Conservation (phyloP, 495 filamentous ascomycete genomes). For the Neurospora terricola region DNA sequence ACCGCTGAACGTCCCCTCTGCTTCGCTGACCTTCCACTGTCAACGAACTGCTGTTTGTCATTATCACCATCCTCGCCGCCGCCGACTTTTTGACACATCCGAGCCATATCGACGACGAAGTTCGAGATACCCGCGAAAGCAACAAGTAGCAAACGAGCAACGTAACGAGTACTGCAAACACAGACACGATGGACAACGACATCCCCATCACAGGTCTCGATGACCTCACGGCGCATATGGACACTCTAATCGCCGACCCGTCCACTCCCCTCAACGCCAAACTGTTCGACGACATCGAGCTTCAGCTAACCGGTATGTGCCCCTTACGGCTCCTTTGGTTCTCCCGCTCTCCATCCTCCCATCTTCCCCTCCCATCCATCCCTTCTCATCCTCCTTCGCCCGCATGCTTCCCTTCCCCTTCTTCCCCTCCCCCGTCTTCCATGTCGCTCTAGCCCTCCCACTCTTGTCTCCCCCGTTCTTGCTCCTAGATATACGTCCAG, state of each 20-base stretch:
- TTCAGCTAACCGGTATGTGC: constrained; percentile 39
- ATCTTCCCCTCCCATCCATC: not conserved
- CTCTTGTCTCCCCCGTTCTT: not conserved
- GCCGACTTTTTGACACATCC: not conserved
- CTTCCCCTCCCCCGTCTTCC: not conserved
- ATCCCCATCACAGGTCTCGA: constrained; percentile 35
- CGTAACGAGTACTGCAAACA: not conserved
- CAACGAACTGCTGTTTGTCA: not conserved
- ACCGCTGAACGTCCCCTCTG: not conserved
- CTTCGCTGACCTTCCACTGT: not conserved
- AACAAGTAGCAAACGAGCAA: not conserved
- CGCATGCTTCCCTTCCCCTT: not conserved
- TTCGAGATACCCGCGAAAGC: not conserved
- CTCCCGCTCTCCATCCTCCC: not conserved
- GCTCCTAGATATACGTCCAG: not conserved
- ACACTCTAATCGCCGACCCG: constrained; percentile 33
- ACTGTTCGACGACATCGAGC: constrained; percentile 44
- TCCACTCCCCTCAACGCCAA: constrained; percentile 28
- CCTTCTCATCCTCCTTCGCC: not conserved
- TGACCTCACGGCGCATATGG: constrained; percentile 39
- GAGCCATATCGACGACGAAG: not conserved
- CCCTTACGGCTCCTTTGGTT: no score
- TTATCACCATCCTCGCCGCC: not conserved
- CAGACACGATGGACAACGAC: constrained; percentile 15
- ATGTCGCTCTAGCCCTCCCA: not conserved